Conservation (phyloP, 352 stramenopile genomes). For the Pythium sukuiense region DNA sequence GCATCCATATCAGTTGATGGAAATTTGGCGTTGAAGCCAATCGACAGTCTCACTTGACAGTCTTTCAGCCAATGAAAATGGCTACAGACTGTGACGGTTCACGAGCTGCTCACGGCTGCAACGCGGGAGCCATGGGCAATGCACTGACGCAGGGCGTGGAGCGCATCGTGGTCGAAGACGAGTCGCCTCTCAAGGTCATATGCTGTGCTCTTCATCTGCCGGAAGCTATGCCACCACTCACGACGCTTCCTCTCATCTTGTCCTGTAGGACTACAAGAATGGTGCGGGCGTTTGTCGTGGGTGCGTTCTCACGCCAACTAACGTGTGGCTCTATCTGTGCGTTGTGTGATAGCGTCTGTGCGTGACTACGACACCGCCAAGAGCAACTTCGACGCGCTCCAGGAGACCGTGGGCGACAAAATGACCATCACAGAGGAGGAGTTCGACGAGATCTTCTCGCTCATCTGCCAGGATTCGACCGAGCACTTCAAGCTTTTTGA, state of each 20-base stretch:
- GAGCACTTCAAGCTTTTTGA: slow-evolving; percentile 78
- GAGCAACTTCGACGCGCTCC: slow-evolving; percentile 62
- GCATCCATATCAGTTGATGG: background rate
- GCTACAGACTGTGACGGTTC: background rate
- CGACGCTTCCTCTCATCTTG: background rate
- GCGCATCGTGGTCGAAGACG: slow-evolving; percentile 26
- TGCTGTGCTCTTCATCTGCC: background rate
- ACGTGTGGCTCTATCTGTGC: too few relatives aligned
- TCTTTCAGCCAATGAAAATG: slow-evolving; percentile 2
- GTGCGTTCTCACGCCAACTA: background rate
- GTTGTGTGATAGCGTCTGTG: slow-evolving; percentile 29
- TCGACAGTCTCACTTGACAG: background rate
- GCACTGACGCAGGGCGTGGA: slow-evolving; percentile 25
- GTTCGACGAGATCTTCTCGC: slow-evolving; percentile 80
- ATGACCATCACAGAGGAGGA: slow-evolving; percentile 73
- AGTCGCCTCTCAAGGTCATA: slow-evolving; percentile 22
- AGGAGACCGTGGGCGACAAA: slow-evolving; percentile 66
- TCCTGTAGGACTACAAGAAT: slow-evolving; percentile 31
- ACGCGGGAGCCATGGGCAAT: slow-evolving; percentile 22
- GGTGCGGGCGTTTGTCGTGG: slow-evolving; percentile 2
- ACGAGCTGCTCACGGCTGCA: background rate
- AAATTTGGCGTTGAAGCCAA: background rate
- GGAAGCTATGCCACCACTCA: too few relatives aligned
- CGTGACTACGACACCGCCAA: slow-evolving; percentile 52
- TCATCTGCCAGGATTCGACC: slow-evolving; percentile 63